Percentiles rank a stretch among this genome's conserved stretches.
Conservation (phyloP, 441 rosid genomes). For the Syzygium malaccense region DNA sequence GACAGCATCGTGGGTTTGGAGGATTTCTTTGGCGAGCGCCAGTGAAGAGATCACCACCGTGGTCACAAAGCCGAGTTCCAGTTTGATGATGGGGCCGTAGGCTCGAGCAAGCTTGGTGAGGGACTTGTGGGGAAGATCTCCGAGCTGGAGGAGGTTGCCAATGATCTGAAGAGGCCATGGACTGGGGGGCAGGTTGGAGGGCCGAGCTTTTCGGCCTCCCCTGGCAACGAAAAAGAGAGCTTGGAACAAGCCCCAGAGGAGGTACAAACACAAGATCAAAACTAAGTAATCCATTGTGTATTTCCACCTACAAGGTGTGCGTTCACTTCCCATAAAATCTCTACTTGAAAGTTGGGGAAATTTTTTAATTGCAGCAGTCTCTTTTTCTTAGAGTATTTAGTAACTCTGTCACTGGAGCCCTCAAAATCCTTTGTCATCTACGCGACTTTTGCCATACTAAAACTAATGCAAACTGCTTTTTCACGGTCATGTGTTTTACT, state of each 20-base stretch:
- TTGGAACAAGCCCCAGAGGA: not conserved
- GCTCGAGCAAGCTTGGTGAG: not conserved
- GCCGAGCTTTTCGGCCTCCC: not conserved
- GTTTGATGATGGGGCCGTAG: conserved; percentile 7
- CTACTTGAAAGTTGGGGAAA: not conserved
- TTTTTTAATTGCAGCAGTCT: not conserved
- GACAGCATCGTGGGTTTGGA: not conserved
- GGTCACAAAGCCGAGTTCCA: not conserved
- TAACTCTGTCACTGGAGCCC: not conserved
- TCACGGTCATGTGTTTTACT: not conserved
- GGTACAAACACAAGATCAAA: not conserved
- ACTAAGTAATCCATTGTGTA: not conserved
- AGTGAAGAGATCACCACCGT: conserved; percentile 5
- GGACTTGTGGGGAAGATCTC: not conserved
- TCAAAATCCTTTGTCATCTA: not conserved
- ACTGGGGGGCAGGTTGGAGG: conserved; percentile 1
- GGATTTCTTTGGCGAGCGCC: not conserved
- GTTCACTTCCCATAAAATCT: not conserved
- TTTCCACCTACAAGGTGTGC: not conserved
- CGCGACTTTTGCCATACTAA: not conserved
- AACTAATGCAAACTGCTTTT: not conserved
- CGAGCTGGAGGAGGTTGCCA: conserved; percentile 3
- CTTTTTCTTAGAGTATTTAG: not conserved
- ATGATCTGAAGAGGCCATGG: not conserved
- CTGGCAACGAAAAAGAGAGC: not conserved